phyloP scores from a whole-genome alignment of 2,329 filamentous ascomycete species.

The Colletotrichum scovillei region DNA sequence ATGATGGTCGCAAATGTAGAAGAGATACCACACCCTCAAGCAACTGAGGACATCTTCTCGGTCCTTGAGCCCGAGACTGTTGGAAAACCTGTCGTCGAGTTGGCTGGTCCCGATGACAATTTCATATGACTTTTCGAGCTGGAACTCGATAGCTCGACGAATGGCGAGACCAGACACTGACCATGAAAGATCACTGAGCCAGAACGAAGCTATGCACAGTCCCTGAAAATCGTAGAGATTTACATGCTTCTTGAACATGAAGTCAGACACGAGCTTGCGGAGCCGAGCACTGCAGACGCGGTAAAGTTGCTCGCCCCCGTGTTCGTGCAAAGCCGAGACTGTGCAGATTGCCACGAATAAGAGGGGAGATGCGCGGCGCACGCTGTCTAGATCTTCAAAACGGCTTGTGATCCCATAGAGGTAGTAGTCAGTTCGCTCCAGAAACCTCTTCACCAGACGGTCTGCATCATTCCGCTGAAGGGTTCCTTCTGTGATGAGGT shows the following conservation, averaged over 20 bases:
- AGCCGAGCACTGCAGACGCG: neutral
- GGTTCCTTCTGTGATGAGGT: neutral
- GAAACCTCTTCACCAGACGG: neutral
- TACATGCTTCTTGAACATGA: neutral
- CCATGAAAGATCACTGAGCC: neutral
- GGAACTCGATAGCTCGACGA: neutral
- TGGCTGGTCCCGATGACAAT: neutral
- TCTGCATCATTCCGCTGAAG: neutral
- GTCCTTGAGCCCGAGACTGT: neutral
- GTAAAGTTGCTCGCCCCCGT: neutral
- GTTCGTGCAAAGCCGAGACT: neutral
- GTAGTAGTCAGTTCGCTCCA: neutral
- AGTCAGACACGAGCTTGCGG: neutral
- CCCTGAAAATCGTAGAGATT: neutral
- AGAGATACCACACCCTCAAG: neutral
- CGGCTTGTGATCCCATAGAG: neutral
- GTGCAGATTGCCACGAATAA: neutral
- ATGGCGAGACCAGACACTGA: neutral
- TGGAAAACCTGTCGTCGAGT: neutral
- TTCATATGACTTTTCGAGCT: neutral
- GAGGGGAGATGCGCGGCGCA: neutral
- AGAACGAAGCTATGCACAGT: neutral
- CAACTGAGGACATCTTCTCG: neutral
- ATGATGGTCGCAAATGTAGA: neutral
- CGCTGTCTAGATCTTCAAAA: neutral